Conservation (phyloP, 148 eudicot species). For the Camellia lanceoleosa region DNA sequence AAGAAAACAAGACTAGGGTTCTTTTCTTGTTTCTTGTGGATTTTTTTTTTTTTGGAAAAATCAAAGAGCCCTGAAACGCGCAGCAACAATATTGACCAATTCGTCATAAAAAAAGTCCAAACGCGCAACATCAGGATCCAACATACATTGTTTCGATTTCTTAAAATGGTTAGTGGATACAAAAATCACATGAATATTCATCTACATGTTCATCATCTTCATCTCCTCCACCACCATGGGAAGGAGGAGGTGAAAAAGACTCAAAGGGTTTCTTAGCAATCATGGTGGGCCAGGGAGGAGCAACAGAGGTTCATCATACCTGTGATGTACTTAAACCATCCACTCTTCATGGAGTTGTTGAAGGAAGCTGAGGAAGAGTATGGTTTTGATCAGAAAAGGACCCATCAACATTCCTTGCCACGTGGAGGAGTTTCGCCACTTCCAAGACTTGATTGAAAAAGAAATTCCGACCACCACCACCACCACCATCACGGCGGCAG, state of each 20-base stretch:
- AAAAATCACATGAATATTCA: constrained; percentile 36
- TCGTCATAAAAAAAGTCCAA: too few species aligned
- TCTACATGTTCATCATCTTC: constrained; percentile 32
- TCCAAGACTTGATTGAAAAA: constrained; percentile 57
- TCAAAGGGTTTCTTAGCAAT: constrained; percentile 75
- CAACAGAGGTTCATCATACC: constrained; percentile 68
- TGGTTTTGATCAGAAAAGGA: constrained; percentile 74
- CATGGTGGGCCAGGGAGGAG: constrained; percentile 67
- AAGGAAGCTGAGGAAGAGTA: constrained; percentile 89
- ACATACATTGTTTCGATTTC: background rate
- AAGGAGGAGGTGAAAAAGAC: constrained; percentile 27
- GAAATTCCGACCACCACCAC: constrained; percentile 37
- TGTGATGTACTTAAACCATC: constrained; percentile 74
- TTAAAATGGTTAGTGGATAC: constrained; percentile 48
- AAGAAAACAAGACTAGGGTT: background rate
- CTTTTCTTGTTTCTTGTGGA: background rate
- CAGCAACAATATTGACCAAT: too few species aligned
- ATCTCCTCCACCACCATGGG: constrained; percentile 17
- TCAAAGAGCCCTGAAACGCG: too few species aligned
- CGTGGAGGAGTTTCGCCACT: constrained; percentile 60
- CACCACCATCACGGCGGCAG: constrained; percentile 21
- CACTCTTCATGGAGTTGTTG: constrained; percentile 60
- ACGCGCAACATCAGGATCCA: too few species aligned
- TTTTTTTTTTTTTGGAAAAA: too few species aligned
- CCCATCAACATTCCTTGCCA: constrained; percentile 85